Base-by-base conservation (phyloP, 2,329 filamentous ascomycete species). In the Acarospora socialis region DNA sequence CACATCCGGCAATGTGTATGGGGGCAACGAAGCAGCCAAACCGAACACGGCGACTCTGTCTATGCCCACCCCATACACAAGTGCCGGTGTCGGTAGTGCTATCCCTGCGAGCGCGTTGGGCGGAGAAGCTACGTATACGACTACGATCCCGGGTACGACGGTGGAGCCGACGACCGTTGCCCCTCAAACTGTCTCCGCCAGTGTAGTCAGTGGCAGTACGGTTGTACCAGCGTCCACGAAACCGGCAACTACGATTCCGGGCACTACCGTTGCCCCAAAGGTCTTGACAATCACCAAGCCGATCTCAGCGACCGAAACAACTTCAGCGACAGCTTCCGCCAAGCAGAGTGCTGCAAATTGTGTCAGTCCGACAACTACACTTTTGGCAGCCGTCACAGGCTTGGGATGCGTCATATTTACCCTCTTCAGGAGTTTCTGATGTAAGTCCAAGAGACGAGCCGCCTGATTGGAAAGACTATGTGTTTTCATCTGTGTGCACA, bases 1-100 rank as follows among this genome's bases (percentile, higher is more conserved):
- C 5, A 42, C 50, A 12, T 51, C 37, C 1, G 61, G 61, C 15
- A 61, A 65, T 35, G 58, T 68, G 16, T 68, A 66, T 40, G 45
- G 32, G n/a, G 28, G 50, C 4, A 37, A 44, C 24, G 44, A 52
- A 18, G 41, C 51, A 3, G 49, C 49, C 9, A 58, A 55, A 37
- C 61, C 62, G 1, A 58, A 66, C 35, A 61, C 57, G 1, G 48
- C 55, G 2, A 61, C 55, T 0, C 43, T 65, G 12, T 48, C 52
- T 6, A 51, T 65, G 6, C 61, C 62, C 4, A 53, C 53, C 2
- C 60, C 61, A 25, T 65, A 50, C 38, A 66, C 63, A 1, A 59
- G 51, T 10, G 51, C 51, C 1, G 63, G 63, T 9, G 53, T 61
- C 3, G 63, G 62, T 5, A 54, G 48, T 12, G 61, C 60, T 0